Evolutionary conservation across 352 stramenopile genomes (phyloP), one percentile per base, ranked within the genome.

Genomic region (Phytophthora ramorum): DNA sequence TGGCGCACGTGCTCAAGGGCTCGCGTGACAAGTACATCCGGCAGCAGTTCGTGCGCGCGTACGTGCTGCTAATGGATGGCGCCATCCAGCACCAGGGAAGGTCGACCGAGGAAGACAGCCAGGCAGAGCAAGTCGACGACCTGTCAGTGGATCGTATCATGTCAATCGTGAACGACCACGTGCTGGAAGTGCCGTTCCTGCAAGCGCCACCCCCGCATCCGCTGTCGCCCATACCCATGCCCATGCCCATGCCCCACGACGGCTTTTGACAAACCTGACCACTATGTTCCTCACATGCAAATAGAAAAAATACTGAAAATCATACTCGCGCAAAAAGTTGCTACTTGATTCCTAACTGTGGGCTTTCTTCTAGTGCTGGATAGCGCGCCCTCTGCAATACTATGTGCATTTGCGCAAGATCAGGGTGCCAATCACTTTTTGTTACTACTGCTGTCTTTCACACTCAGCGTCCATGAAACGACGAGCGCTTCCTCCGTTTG

Each of bases 1-100:
- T 99, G 43, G 96, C 96, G 7, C 97, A 99, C 73, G 97, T 99
- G 17, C 80, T 99, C 14, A 98, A 98, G 55, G 84, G 89, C 22
- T 85, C 82, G 9, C 83, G 85, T 19, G 84, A 95, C 71, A 93
- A 92, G 60, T 92, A 93, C 74, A 92, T 92, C 62, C 87, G 87
- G 9, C 87, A 95, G 69, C 83, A 95, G 58, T 90, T 92, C 45
- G 83, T 84, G 7, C 81, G 85, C 14, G 84, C 85, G 14, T 92
- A 90, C 50, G 75, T 85, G 43, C 48, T 91, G 58, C 68, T 93
- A 14, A 77, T 85, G 54, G 63, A 85, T 34, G 79, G 78, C 10
- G 71, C 65, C n/a, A 66, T 81, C 16, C 64, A 63, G 62, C 51
- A 68, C 30, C 17, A 69, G 57, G 38, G 35, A 37, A 16, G 0